A percentile compares a stretch with the other conserved stretches of the same genome.
Evolutionary conservation across 805 yeast genomes (phyloP).

Genomic region (Myxozyma mucilagina): DNA sequence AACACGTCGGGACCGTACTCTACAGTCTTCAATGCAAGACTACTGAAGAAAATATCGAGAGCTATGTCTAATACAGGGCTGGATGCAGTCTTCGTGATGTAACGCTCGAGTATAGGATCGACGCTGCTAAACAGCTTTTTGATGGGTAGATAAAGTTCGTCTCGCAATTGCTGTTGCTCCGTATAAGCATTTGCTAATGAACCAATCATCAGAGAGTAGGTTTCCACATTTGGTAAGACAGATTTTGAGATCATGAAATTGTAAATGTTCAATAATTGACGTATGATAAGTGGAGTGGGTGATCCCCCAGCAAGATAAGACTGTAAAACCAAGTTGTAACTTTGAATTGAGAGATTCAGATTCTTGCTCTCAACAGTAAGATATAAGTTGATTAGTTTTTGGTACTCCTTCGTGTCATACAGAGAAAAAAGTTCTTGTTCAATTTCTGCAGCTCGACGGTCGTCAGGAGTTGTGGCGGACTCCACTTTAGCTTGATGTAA

Average conservation of each 20-base stretch:
- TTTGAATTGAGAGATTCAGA: background rate
- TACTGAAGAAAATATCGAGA: slow-evolving; percentile 38
- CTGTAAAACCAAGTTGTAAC: background rate
- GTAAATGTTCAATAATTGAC: slow-evolving; percentile 11
- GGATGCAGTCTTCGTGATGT: slow-evolving; percentile 6
- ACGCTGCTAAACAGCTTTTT: slow-evolving; percentile 4
- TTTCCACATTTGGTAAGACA: slow-evolving; percentile 23
- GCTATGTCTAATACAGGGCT: slow-evolving; percentile 35
- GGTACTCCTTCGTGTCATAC: background rate
- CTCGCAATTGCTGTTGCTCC: background rate
- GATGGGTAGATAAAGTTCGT: slow-evolving; percentile 10
- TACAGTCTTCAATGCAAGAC: slow-evolving; percentile 32
- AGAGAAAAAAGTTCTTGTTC: background rate
- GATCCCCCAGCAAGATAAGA: background rate
- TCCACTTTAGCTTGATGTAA: slow-evolving; percentile 10
- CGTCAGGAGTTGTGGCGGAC: slow-evolving; percentile 19
- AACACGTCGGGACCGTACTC: slow-evolving; percentile 31
- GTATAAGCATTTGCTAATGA: background rate
- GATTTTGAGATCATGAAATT: slow-evolving; percentile 19
- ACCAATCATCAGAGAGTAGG: slow-evolving; percentile 24
- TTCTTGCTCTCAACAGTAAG: background rate
- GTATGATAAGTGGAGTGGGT: background rate
- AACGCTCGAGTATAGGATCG: slow-evolving; percentile 11
- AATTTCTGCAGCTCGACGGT: slow-evolving; percentile 5
- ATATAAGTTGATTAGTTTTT: background rate